Conservation (phyloP, 2,329 filamentous ascomycete genomes). For the Camptophora hylomeconis region DNA sequence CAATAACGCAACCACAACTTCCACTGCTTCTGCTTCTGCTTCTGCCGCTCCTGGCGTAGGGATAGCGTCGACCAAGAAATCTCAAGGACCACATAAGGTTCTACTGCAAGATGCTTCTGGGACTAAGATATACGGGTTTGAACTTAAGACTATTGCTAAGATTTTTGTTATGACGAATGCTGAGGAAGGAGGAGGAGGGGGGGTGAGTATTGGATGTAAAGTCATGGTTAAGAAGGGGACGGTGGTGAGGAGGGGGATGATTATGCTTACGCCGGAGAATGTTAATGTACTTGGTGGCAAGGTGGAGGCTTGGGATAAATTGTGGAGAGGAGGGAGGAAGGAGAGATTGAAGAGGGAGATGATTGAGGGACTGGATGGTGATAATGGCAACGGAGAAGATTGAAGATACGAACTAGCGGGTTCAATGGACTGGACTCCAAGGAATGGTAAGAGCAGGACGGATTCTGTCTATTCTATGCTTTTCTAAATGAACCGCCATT, state of each 20-base stretch:
- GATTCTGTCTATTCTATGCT: too few species aligned
- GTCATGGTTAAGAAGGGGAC: constrained; percentile 54
- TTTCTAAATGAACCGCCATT: too few species aligned
- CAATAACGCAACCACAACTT: constrained; percentile 9
- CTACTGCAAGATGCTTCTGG: constrained; percentile 70
- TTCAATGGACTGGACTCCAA: too few species aligned
- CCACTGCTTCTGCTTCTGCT: not conserved
- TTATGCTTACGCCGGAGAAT: constrained; percentile 60
- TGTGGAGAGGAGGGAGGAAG: constrained; percentile 63
- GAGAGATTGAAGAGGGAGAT: constrained; percentile 52
- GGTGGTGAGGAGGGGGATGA: constrained; percentile 58
- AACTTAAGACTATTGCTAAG: constrained; percentile 53
- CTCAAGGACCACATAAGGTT: constrained; percentile 59
- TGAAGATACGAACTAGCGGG: too few species aligned
- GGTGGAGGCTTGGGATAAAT: constrained; percentile 65
- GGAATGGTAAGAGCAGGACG: too few species aligned
- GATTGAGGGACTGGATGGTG: constrained; percentile 20
- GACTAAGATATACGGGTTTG: constrained; percentile 56
- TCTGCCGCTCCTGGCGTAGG: constrained; percentile 12
- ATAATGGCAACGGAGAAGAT: constrained; percentile 28
- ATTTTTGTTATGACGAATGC: constrained; percentile 34
- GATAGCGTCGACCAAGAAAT: constrained; percentile 4
- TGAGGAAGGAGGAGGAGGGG: not conserved
- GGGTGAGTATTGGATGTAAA: constrained; percentile 59
- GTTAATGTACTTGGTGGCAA: constrained; percentile 75